phyloP scores from a whole-genome alignment of 1,139 yeast genomes.

The Nakaseomyces delphensis region DNA sequence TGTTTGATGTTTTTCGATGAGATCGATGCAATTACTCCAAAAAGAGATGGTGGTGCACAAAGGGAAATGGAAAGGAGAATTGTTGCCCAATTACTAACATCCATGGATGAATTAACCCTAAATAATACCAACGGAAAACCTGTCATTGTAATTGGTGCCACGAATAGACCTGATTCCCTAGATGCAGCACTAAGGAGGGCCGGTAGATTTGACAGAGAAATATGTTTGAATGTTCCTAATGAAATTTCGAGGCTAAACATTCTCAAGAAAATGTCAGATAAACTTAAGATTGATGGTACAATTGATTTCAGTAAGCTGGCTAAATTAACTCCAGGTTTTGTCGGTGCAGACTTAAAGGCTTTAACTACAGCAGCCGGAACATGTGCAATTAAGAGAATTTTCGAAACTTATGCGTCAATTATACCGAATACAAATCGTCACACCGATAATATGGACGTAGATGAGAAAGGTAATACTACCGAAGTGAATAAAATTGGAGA shows the following conservation, averaged over 20 bases:
- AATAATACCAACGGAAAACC: slow-evolving; percentile 90
- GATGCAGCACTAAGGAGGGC: slow-evolving; percentile 96
- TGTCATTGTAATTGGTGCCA: slow-evolving; percentile 92
- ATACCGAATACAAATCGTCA: slow-evolving; percentile 10
- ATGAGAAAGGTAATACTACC: slow-evolving; percentile 16
- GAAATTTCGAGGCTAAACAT: slow-evolving; percentile 75
- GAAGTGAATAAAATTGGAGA: slow-evolving; percentile 8
- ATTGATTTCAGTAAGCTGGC: slow-evolving; percentile 71
- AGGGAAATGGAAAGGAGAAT: slow-evolving; percentile 97
- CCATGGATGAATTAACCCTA: slow-evolving; percentile 84
- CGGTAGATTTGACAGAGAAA: slow-evolving; percentile 93
- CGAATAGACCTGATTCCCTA: slow-evolving; percentile 91
- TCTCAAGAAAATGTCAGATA: slow-evolving; percentile 59
- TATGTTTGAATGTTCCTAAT: slow-evolving; percentile 85
- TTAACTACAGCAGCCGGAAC: slow-evolving; percentile 94
- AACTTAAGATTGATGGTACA: slow-evolving; percentile 57
- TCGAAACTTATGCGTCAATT: slow-evolving; percentile 35
- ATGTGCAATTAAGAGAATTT: slow-evolving; percentile 85
- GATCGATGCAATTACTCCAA: slow-evolving; percentile 96
- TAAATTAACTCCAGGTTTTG: slow-evolving; percentile 93
- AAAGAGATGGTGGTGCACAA: slow-evolving; percentile 89
- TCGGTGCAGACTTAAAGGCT: slow-evolving; percentile 94
- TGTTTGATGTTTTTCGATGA: slow-evolving; percentile 90
- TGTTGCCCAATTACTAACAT: slow-evolving; percentile 87
- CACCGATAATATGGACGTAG: slow-evolving; percentile 38